A percentile compares a stretch with the other conserved stretches of the same genome.
Conservation (phyloP, 208 protist species). For the Polymyxa betae region DNA sequence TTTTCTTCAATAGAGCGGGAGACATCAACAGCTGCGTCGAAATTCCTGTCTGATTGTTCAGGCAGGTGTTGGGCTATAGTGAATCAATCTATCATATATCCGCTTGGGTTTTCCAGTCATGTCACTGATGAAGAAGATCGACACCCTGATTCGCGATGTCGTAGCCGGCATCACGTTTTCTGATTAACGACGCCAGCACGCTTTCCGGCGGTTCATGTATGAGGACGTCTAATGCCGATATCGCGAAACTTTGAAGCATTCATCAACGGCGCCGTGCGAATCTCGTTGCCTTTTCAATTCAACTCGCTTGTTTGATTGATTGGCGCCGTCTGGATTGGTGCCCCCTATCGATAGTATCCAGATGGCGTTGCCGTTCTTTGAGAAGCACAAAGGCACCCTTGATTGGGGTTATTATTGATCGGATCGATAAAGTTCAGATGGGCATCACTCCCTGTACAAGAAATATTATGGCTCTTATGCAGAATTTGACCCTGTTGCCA, state of each 20-base stretch:
- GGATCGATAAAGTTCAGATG: neutral
- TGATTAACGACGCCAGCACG: neutral
- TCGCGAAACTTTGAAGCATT: neutral
- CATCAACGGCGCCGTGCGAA: too few species aligned
- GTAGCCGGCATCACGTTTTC: too few species aligned
- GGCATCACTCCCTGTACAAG: neutral
- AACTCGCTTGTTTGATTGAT: neutral
- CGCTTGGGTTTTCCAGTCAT: too few species aligned
- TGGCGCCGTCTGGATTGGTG: neutral
- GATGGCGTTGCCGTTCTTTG: conserved; percentile 22
- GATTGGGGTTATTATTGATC: neutral
- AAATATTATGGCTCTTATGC: neutral
- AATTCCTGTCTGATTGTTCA: too few species aligned
- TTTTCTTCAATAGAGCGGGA: too few species aligned
- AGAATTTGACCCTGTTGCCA: neutral
- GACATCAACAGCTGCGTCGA: too few species aligned
- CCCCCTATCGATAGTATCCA: neutral
- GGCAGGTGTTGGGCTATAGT: too few species aligned
- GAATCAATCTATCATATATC: too few species aligned
- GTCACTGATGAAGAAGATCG: too few species aligned
- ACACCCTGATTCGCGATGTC: too few species aligned
- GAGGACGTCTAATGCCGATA: conserved; percentile 6
- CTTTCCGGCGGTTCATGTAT: conserved; percentile 13
- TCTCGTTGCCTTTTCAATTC: too few species aligned
- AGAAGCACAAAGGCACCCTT: neutral